Evolutionary conservation across 169 alveolate species (phyloP), one percentile per base, ranked within the genome.

Genomic region (Pseudocohnilembus persalinus): DNA sequence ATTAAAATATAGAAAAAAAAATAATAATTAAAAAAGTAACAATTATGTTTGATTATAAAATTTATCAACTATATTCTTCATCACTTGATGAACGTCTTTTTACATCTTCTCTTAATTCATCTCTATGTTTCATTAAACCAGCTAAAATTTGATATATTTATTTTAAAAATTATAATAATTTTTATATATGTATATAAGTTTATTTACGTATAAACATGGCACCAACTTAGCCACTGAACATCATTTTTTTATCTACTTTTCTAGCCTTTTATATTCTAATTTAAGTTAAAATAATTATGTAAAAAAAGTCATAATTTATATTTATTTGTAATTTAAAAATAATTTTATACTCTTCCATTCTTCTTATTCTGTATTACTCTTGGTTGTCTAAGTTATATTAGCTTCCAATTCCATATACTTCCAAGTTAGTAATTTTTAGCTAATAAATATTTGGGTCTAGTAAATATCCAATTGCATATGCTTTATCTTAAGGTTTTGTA

Each of bases 391-490:
- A 32, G 26, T 82, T 82, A 30, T 85, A 72, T 79, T 85, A 68
- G 24, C 86, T 82, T 1, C 89, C 89, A 29, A 85, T 77, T 29
- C 89, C 89, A 85, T 85, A 85, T 29, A 85, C 82, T 74, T 85
- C 89, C 29, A 85, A 33, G 24, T 31, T 31, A 25, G 64, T 29
- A 33, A 85, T 81, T 26, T 74, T 77, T 1, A 85, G 64, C 30
- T 79, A 32, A 0, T 82, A 65, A 29, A 74, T 77, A 32, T 29
- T 73, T 1, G 78, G 77, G 1, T 76, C 81, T 1, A 82, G 73
- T 26, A 85, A 65, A 79, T 74, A 72, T 0, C 89, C 89, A 73
- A 31, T 76, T 34, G 77, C 74, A 85, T 78, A 85, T 11, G 86
- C 73, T n/a, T 79, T 77, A 74, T 85, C 89, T 27, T 79, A 81